Evolutionary conservation across 1,139 yeast genomes (phyloP), one percentile per base, ranked within the genome.

Genomic region (Sugiyamaella pinicola): DNA sequence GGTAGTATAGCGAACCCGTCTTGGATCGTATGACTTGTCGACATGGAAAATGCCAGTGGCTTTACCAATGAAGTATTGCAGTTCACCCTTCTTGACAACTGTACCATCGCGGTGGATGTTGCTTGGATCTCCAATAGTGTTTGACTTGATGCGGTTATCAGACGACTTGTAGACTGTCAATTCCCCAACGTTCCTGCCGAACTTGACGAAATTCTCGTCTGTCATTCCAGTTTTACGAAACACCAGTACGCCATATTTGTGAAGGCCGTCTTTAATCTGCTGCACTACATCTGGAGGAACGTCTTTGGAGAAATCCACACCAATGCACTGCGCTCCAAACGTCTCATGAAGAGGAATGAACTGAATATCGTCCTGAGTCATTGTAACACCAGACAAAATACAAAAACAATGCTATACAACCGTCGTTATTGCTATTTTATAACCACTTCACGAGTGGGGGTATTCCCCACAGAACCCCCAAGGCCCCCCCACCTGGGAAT

Each of bases 41-140:
- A 51, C 54, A 40, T 51, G 54, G 46, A 51, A 51, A n/a, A 51
- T 41, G 7, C 51, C 54, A 13, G 54, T 51, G n/a, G 54, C 54
- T 28, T 51, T 51, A 10, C 47, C 50, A 39, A 51, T 42, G 26
- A 45, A 51, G 31, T 51, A 51, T 26, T 51, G 50, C 19, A 51
- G 29, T 18, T 51, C 54, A 18, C 50, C 54, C 21, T 45, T 47
- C 18, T 31, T 26, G 39, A 51, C 50, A 13, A 51, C 41, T 8
- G 38, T 45, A 1, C 54, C 54, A 34, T 51, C 54, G 1, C 44
- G 43, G 13, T 51, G 49, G 34, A 51, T 45, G 22, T 51, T 51
- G 37, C 50, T 51, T 4, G 54, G 51, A 34, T 51, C 54, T 2
- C 54, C 50, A 13, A 51, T 21, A 39, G 19, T 19, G 17, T 45